Conservation (phyloP, 2,329 filamentous ascomycete genomes). For the Reticulascus tulasneorum region DNA sequence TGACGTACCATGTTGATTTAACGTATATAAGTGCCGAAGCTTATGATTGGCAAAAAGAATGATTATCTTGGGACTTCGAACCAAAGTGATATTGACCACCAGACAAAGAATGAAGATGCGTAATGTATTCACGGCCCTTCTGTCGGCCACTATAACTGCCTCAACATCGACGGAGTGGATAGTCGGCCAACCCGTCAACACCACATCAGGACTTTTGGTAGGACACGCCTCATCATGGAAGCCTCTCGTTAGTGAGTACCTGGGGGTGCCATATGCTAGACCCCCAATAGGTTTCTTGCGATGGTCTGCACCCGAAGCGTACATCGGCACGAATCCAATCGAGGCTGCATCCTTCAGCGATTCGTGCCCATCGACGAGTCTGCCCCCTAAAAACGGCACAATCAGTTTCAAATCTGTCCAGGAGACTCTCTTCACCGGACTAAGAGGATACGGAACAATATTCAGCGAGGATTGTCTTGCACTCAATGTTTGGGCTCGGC, state of each 20-base stretch:
- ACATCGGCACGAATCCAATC: constrained; percentile 15
- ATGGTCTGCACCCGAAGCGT: constrained; percentile 20
- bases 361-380: constrained; percentile 22
- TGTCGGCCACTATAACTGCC: no score
- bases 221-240: constrained; percentile 26
- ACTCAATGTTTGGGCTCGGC: constrained; percentile 33
- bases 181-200: no score
- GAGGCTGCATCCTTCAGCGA: constrained; percentile 22
- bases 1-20: no score
- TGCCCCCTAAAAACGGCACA: constrained; percentile 25
- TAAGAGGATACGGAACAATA: constrained; percentile 16
- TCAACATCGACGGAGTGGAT: no score
- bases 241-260: constrained; percentile 29
- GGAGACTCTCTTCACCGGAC: no score
- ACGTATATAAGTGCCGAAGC: no score
- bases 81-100: no score
- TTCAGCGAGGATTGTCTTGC: constrained; percentile 33
- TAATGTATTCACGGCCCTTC: no score
- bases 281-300: constrained; percentile 22
- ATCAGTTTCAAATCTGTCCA: constrained; percentile 19
- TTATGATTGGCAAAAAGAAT: no score
- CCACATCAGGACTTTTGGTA: constrained; percentile 27
- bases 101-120: no score
- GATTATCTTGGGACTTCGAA: no score
- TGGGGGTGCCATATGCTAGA: constrained; percentile 27